Evolutionary conservation across 331 rosid genomes (phyloP), one percentile per base, ranked within the genome.

Genomic region (Rosa hybrid): DNA sequence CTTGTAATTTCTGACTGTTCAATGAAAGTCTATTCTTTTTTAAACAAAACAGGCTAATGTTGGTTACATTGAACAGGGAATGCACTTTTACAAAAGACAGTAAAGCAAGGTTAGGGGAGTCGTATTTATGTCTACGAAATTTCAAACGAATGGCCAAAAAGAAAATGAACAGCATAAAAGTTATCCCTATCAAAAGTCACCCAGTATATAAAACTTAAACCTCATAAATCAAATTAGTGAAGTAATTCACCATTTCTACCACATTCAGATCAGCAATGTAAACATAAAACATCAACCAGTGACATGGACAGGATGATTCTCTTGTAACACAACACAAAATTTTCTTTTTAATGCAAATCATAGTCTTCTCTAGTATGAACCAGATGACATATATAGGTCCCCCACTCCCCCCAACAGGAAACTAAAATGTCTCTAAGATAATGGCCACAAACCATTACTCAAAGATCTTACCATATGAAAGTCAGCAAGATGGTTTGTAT

Each of bases 401-500:
- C 12, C 64, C 48, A 5, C 14, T 17, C 30, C 23, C 59, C 64
- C 46, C 7, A 34, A 73, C 20, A 74, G 2, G 21, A 34, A 74
- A 74, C 60, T 68, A 16, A 39, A 68, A 38, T 7, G 23, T 23
- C 25, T 1, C 30, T 69, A 48, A 3, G 48, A 62, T 3, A 75
- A 23, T n/a, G 49, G 72, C 71, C 23, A 45, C 18, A 6, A 77
- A 63, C 49, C 60, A 76, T 25, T 46, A 4, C 53, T 62, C 62
- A 76, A 42, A 75, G 78, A 83, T 83, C 95, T 88, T 89, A 95
- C 99, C 97, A 89, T 79, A 82, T 86, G 96, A 71, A 90, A 93
- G 88, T 93, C 99, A 59, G 87, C 92, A 75, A 88, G 96, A 83
- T 88, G 87, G 89, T 86, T 83, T 57, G 93, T 86, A 87, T 95